Percentiles rank a stretch among this genome's conserved stretches.
Conservation (phyloP, 2,329 filamentous ascomycete genomes). For the Ceratocystis colombiana region DNA sequence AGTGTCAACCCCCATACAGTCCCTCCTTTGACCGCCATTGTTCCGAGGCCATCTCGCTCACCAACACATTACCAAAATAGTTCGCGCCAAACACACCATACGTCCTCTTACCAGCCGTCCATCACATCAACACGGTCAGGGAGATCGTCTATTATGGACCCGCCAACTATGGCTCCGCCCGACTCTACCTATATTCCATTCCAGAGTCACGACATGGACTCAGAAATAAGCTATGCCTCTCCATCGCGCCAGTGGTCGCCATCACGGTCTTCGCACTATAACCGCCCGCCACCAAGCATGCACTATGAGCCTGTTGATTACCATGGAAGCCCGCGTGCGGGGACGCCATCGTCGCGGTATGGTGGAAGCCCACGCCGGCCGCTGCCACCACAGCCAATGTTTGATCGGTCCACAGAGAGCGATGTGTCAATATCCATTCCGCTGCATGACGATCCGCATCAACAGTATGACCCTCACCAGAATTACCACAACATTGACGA, state of each 20-base stretch:
- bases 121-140: conserved; percentile 40
- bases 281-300: conserved; percentile 59
- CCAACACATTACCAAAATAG: conserved; percentile 36
- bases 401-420: conserved; percentile 39
- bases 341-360: conserved; percentile 81
- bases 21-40: conserved; percentile 15
- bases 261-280: conserved; percentile 50
- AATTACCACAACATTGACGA: conserved; percentile 27
- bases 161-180: conserved; percentile 50
- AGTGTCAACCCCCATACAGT: conserved; percentile 15
- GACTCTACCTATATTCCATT: conserved; percentile 55
- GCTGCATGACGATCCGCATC: conserved; percentile 33
- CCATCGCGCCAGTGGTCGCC: conserved; percentile 52
- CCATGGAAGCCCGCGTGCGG: conserved; percentile 80
- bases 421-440: conserved; percentile 65
- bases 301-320: conserved; percentile 80
- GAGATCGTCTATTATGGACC: conserved; percentile 46
- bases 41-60: conserved; percentile 35
- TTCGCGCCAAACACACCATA: conserved; percentile 35
- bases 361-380: conserved; percentile 79
- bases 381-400: conserved; percentile 78
- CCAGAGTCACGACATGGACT: conserved; percentile 36
- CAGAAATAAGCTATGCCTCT: conserved; percentile 33
- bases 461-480: conserved; percentile 40
- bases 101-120: conserved; percentile 43